These are phyloP conservation scores for Coelastrella sp. DNA, from an alignment of 139 green algal genomes.

Conservation along the genomic window DNA sequence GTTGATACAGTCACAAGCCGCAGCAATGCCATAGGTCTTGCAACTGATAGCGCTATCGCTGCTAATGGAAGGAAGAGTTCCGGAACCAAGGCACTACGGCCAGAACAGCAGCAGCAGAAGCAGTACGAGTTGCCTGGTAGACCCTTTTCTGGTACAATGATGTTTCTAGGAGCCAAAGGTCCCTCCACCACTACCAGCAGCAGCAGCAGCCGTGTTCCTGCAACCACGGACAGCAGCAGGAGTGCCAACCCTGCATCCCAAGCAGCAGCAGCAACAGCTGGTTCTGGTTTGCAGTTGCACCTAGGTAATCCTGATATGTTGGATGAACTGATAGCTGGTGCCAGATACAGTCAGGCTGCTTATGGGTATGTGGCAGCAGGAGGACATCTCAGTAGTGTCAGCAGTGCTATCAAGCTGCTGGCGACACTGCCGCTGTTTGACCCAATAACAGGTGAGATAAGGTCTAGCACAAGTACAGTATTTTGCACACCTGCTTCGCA, in stretches of 20 bases:
- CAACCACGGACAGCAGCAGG: neutral
- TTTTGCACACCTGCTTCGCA: too few relatives aligned
- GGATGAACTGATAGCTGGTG: constrained; percentile 57
- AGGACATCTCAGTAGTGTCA: constrained; percentile 55
- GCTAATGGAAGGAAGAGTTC: too few relatives aligned
- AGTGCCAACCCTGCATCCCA: neutral
- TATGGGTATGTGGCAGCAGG: constrained; percentile 69
- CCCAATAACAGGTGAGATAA: constrained; percentile 59
- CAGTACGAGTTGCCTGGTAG: constrained; percentile 9
- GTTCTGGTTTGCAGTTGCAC: constrained; percentile 35
- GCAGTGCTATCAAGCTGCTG: constrained; percentile 57
- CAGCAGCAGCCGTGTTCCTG: constrained; percentile 6
- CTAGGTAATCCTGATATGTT: constrained; percentile 22
- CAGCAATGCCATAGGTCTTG: neutral
- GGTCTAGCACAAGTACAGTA: neutral
- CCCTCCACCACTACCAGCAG: too few relatives aligned
- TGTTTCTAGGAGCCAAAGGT: constrained; percentile 7
- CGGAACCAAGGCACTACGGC: too few relatives aligned
- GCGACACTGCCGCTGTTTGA: constrained; percentile 62
- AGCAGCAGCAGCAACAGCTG: neutral
- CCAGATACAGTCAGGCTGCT: constrained; percentile 62
- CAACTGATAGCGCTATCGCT: too few relatives aligned
- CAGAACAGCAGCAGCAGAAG: constrained; percentile 8
- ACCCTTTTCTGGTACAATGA: neutral
- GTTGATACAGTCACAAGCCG: neutral